Conservation (phyloP, 306 rosid species). For the Gleditsia sinensis region DNA sequence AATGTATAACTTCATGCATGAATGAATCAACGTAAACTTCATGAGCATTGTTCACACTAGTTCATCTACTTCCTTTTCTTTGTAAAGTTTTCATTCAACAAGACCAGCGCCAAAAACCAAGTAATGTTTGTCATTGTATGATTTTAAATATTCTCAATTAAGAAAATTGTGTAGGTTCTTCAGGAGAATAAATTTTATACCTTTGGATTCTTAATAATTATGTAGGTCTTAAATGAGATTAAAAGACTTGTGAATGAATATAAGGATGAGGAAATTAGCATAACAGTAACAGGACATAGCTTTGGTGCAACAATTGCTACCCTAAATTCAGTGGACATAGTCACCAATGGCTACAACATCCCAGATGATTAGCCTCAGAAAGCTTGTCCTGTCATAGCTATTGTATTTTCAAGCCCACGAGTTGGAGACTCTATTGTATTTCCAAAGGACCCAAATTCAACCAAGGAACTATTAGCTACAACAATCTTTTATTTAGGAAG, state of each 20-base stretch:
- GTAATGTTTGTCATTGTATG: slow-evolving; percentile 16
- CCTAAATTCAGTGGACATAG: slow-evolving; percentile 62
- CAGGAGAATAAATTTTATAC: background rate
- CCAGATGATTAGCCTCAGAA: slow-evolving; percentile 38
- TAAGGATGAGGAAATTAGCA: slow-evolving; percentile 68
- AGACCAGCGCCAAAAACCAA: slow-evolving; percentile 61
- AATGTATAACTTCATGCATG: too few species aligned
- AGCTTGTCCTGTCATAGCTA: slow-evolving; percentile 55
- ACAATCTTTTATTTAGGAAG: too few species aligned
- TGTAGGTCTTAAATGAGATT: slow-evolving; percentile 59
- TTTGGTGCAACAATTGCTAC: slow-evolving; percentile 74
- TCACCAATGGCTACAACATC: slow-evolving; percentile 44
- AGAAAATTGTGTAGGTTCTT: background rate
- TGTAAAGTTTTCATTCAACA: too few species aligned
- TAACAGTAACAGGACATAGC: slow-evolving; percentile 67
- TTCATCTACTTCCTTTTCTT: too few species aligned
- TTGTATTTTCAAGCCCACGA: slow-evolving; percentile 60
- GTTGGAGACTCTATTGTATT: slow-evolving; percentile 60
- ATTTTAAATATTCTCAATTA: background rate
- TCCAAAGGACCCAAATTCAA: too few species aligned
- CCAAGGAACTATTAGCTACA: too few species aligned
- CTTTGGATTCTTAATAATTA: background rate
- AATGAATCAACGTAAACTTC: too few species aligned
- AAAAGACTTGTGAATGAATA: slow-evolving; percentile 53
- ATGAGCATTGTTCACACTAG: too few species aligned